Evolutionary conservation across 495 filamentous ascomycete species (phyloP).

Genomic region (Schizothecium vesticola): DNA sequence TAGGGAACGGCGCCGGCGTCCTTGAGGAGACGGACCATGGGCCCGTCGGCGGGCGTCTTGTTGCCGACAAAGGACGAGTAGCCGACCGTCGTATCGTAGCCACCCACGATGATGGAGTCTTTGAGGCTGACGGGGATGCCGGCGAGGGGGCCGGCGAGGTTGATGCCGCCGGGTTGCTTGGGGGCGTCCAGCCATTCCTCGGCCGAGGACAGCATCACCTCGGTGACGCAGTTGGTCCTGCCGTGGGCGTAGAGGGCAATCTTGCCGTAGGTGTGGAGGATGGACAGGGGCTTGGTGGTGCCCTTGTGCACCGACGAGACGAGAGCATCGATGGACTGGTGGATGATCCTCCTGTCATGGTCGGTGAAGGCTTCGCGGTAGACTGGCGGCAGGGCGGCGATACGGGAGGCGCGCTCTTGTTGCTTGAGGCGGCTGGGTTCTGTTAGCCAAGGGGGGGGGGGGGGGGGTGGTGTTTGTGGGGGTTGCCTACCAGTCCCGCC

Average conservation of each 20-base stretch:
- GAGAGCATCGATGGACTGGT: conserved; percentile 69
- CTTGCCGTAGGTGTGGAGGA: conserved; percentile 88
- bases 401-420: conserved; percentile 60
- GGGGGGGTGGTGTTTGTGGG: neutral
- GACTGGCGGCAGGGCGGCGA: conserved; percentile 55
- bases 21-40: conserved; percentile 71
- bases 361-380: conserved; percentile 62
- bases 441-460: neutral
- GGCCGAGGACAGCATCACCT: conserved; percentile 76
- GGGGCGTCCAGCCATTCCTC: conserved; percentile 59
- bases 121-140: conserved; percentile 89
- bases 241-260: conserved; percentile 77
- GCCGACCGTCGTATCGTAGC: conserved; percentile 82
- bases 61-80: conserved; percentile 70
- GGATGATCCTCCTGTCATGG: conserved; percentile 59
- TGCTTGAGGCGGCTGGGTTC: conserved; percentile 69
- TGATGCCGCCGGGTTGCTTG: conserved; percentile 40
- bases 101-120: conserved; percentile 77
- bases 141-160: conserved; percentile 77
- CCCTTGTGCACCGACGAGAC: conserved; percentile 71
- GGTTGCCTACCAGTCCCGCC: conserved; percentile 50
- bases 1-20: conserved; percentile 96
- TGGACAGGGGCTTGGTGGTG: conserved; percentile 58
- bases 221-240: conserved; percentile 87
- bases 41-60: conserved; percentile 59